A percentile compares a stretch with the other conserved stretches of the same genome.
These are phyloP conservation scores for Aureobasidium subglaciale DNA, from an alignment of 2,329 filamentous ascomycete species.

Conservation along the genomic window DNA sequence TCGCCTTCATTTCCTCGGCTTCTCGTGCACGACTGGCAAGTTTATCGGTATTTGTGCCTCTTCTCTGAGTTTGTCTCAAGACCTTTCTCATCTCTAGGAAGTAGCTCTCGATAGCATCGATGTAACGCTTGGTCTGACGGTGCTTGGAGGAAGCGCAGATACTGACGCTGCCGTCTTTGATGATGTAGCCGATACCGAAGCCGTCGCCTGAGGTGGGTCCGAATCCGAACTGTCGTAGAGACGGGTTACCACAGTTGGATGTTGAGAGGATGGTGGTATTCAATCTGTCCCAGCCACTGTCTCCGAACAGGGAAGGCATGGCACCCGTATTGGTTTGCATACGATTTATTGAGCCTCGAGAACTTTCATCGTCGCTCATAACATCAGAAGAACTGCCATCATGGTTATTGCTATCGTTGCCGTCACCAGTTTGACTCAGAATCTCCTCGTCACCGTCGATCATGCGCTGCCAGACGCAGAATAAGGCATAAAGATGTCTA, in stretches of 20 bases:
- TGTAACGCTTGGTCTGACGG: constrained; percentile 81
- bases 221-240: constrained; percentile 90
- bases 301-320: constrained; percentile 77
- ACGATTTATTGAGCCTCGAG: constrained; percentile 44
- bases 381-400: constrained; percentile 37
- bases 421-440: constrained; percentile 41
- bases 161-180: constrained; percentile 85
- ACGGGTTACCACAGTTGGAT: constrained; percentile 97
- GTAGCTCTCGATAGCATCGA: constrained; percentile 85
- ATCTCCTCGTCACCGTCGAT: constrained; percentile 64
- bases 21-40: constrained; percentile 54
- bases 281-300: constrained; percentile 86
- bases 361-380: constrained; percentile 43
- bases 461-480: constrained; percentile 87
- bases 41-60: constrained; percentile 46
- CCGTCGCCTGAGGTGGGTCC: constrained; percentile 89
- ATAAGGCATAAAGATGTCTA: constrained; percentile 85
- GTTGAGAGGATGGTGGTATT: constrained; percentile 93
- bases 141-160: constrained; percentile 94
- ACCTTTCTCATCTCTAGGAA: constrained; percentile 84
- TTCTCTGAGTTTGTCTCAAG: constrained; percentile 60
- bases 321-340: constrained; percentile 41
- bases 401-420: constrained; percentile 53
- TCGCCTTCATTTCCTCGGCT: constrained; percentile 52
- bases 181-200: constrained; percentile 97